These are phyloP conservation scores for Chaetoceros muelleri DNA, from an alignment of 108 stramenopile species.

Conservation along the genomic window DNA sequence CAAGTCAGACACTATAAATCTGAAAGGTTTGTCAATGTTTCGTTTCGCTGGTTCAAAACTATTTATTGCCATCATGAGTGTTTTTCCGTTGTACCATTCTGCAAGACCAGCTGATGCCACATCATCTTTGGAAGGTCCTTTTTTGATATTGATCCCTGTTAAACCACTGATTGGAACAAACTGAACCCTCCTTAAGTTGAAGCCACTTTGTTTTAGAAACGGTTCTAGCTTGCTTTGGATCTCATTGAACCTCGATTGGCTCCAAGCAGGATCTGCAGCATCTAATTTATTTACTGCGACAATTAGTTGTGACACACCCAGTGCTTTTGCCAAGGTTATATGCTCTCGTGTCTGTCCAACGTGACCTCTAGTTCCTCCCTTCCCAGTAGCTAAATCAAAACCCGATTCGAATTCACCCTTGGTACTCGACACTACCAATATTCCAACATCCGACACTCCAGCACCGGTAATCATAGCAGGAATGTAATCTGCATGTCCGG, in stretches of 20 bases:
- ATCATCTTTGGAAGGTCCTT: constrained; percentile 44
- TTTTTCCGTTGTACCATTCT: constrained; percentile 92
- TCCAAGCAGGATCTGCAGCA: constrained; percentile 73
- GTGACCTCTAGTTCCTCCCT: not conserved
- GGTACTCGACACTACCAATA: constrained; percentile 85
- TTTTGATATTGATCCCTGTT: constrained; percentile 92
- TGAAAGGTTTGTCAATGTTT: constrained; percentile 83
- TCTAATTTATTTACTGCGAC: constrained; percentile 98
- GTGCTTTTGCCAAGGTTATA: constrained; percentile 86
- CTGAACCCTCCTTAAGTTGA: constrained; percentile 58
- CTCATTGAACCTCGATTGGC: constrained; percentile 78
- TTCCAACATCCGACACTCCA: constrained; percentile 92
- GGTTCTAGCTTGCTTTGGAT: constrained; percentile 54
- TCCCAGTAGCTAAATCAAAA: constrained; percentile 53
- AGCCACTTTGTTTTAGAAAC: constrained; percentile 63
- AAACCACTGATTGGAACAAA: constrained; percentile 95
- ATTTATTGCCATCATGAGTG: constrained; percentile 91
- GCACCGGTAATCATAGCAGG: constrained; percentile 99
- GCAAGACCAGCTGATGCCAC: constrained; percentile 37
- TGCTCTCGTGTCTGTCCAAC: constrained; percentile 90
- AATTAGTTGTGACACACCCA: constrained; percentile 95
- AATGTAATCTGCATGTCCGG: constrained; percentile 91
- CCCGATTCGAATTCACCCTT: constrained; percentile 88
- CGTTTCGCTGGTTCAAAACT: constrained; percentile 68
- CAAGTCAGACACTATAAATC: constrained; percentile 84